phyloP scores from a whole-genome alignment of 1,139 yeast species.

The Kurtzmaniella quercitrusa region DNA sequence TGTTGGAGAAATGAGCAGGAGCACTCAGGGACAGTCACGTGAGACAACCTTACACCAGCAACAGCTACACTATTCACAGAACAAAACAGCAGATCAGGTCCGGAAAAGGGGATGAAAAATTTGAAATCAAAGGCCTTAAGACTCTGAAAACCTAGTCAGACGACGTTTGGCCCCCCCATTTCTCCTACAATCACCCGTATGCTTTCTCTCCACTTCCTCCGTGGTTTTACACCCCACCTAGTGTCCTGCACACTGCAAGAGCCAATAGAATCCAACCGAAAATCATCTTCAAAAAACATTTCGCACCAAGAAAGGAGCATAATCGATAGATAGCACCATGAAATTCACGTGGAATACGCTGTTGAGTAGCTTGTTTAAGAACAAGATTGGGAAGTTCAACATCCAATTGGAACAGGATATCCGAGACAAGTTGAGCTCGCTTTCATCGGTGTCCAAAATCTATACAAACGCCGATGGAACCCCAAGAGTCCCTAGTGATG shows the following conservation, averaged over 20 bases:
- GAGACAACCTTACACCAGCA: neutral
- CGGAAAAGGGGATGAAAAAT: too few species aligned
- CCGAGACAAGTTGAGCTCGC: conserved; percentile 39
- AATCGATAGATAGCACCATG: conserved; percentile 19
- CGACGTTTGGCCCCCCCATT: too few species aligned
- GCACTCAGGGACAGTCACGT: too few species aligned
- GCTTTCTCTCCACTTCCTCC: too few species aligned
- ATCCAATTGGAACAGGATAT: conserved; percentile 40
- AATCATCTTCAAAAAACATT: conserved; percentile 10
- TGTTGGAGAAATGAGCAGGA: too few species aligned
- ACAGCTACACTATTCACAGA: too few species aligned
- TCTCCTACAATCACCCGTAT: too few species aligned
- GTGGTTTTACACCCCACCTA: too few species aligned
- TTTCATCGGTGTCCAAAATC: conserved; percentile 55
- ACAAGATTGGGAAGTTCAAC: conserved; percentile 38
- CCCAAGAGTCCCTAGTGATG: conserved; percentile 65
- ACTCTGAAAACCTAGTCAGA: too few species aligned
- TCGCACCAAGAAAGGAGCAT: conserved; percentile 4
- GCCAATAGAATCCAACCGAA: conserved; percentile 17
- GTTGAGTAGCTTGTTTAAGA: conserved; percentile 35
- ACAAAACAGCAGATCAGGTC: too few species aligned
- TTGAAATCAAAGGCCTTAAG: too few species aligned
- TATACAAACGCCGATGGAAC: conserved; percentile 79
- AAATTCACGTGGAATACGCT: conserved; percentile 44
- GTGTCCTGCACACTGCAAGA: neutral